phyloP scores from a whole-genome alignment of 2,329 filamentous ascomycete genomes.

The Teratosphaeria nubilosa region DNA sequence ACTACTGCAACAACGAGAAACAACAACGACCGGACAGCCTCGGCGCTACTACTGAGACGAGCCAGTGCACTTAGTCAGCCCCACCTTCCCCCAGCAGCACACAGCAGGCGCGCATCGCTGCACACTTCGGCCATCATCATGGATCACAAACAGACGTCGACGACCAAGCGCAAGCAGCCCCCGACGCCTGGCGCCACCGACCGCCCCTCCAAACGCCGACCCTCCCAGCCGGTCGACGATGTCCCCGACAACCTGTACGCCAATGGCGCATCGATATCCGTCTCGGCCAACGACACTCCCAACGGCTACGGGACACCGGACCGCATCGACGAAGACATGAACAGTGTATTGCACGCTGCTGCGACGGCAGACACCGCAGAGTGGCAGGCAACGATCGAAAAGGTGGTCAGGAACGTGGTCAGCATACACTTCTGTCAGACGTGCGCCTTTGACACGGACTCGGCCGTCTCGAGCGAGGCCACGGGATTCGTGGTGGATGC shows the following conservation, averaged over 20 bases:
- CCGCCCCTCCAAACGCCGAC: constrained; percentile 25
- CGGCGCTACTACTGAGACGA: not conserved
- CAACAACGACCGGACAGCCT: not conserved
- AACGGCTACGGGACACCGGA: constrained; percentile 24
- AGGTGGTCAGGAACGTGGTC: constrained; percentile 87
- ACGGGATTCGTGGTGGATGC: constrained; percentile 97
- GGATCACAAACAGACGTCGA: constrained; percentile 8
- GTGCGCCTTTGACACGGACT: constrained; percentile 94
- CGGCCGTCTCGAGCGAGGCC: constrained; percentile 85
- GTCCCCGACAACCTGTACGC: constrained; percentile 9
- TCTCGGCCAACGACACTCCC: constrained; percentile 22
- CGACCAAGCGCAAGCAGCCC: constrained; percentile 29
- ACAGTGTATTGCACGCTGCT: constrained; percentile 33
- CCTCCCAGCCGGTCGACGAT: constrained; percentile 13
- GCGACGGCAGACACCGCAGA: constrained; percentile 58
- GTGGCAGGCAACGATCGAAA: constrained; percentile 94
- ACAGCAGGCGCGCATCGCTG: not conserved
- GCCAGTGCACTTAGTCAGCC: not conserved
- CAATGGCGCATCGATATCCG: constrained; percentile 20
- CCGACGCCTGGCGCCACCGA: constrained; percentile 18
- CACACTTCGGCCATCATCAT: constrained; percentile 2
- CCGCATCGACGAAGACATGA: constrained; percentile 31
- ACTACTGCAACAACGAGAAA: not conserved
- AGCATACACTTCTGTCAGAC: constrained; percentile 99
- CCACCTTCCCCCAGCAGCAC: not conserved